Evolutionary conservation across 768 basidiomycete species (phyloP), one percentile per base, ranked within the genome.

Genomic region (Rhizopogon salebrosus): DNA sequence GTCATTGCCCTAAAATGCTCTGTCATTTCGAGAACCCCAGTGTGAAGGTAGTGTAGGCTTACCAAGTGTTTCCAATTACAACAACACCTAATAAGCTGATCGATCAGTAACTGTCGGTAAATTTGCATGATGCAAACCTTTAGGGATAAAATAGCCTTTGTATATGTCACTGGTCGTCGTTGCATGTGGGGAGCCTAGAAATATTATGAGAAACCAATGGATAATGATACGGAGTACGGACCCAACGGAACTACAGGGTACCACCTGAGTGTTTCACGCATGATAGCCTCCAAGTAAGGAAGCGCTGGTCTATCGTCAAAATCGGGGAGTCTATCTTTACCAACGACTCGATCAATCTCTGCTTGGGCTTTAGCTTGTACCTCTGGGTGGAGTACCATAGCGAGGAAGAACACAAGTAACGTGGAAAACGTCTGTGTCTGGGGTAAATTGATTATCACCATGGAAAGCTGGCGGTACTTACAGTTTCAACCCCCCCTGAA

Each of bases 301-400:
- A 60, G 34, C 18, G 41, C 43, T n/a, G 16, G 26, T 27, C 54
- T 45, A 24, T 62, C 61, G 4, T 54, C 41, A 31, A 43, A 58
- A 3, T 43, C 41, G 4, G 58, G 52, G 11, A 63, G 46, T 11
- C 63, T 52, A n/a, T 61, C 55, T 20, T 42, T 37, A 3, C 65
- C 62, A 8, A 64, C 51, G 35, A 62, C 54, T 1, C 52, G 43
- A 48, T 66, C 61, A 10, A 66, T 54, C 48, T 66, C 65, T 22
- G 48, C 54, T 39, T 60, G 61, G 10, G 53, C 57, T n/a, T 52
- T 43, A 16, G 27, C 16, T 45, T 36, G 60, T 23, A 48, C 60
- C 40, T 54, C 59, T 8, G 51, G 57, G 48, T 55, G 51, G 20
- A 54, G 48, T 27, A 57, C 62, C 61, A 49, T 60, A 31, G 57